Percentiles rank a stretch among this genome's conserved stretches.
Evolutionary conservation across 441 rosid species (phyloP).

Genomic region (Theobroma grandiflorum): DNA sequence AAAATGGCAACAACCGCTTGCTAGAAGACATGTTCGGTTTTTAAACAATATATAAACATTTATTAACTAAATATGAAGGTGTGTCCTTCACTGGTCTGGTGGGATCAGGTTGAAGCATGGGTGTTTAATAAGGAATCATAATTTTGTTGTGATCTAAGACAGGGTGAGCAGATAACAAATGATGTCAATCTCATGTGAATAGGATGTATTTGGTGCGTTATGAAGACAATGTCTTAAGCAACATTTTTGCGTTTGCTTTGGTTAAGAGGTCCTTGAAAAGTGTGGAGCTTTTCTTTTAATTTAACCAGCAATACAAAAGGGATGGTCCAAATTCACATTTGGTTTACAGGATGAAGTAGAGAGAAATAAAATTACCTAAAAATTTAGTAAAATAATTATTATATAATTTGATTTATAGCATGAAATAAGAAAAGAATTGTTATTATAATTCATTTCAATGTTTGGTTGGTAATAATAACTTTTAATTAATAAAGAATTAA

Average conservation of each 20-base stretch:
- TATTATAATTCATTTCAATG: no score
- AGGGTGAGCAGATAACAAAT: background rate
- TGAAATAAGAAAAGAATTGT: no score
- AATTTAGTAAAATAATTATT: no score
- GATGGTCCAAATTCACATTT: no score
- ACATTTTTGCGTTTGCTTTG: background rate
- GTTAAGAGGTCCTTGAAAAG: background rate
- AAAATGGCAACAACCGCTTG: background rate
- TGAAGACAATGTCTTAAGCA: background rate
- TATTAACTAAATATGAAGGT: background rate
- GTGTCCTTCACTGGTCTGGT: background rate
- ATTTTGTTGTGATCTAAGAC: background rate
- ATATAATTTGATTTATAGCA: no score
- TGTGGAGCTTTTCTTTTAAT: background rate
- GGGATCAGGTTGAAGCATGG: conserved; percentile 12
- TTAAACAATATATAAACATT: background rate
- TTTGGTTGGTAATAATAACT: no score
- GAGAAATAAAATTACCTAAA: no score
- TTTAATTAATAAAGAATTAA: no score
- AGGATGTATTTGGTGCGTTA: background rate
- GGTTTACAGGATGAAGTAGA: no score
- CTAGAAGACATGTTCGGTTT: background rate
- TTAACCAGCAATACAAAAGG: no score
- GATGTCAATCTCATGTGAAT: conserved; percentile 15
- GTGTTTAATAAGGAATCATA: conserved; percentile 16